These are phyloP conservation scores for Arthrobotrys sinensis DNA, from an alignment of 2,329 filamentous ascomycete species.

Conservation along the genomic window DNA sequence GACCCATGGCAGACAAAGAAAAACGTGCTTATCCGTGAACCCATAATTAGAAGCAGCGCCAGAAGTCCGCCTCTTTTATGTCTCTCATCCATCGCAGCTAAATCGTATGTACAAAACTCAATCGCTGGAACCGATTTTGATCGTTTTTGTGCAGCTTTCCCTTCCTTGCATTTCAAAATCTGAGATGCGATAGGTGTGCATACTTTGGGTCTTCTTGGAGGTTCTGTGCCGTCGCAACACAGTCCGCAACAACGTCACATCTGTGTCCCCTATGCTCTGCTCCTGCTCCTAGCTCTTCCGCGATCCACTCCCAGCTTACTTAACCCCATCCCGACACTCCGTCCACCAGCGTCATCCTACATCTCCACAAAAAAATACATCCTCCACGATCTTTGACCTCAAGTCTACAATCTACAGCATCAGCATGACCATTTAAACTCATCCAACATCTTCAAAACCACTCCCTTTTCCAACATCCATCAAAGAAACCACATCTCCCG, in stretches of 20 bases:
- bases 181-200: too few relatives aligned
- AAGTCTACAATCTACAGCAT: neutral
- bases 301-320: conserved; percentile 9
- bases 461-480: neutral
- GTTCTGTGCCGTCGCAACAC: conserved; percentile 34
- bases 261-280: neutral
- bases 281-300: conserved; percentile 22
- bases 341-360: neutral
- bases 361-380: neutral
- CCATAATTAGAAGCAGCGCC: conserved; percentile 36
- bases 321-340: neutral
- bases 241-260: conserved; percentile 33
- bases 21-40: conserved; percentile 30
- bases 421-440: conserved; percentile 35
- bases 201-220: neutral
- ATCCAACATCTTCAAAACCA: conserved; percentile 6
- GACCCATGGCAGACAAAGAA: conserved; percentile 5
- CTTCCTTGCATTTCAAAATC: neutral
- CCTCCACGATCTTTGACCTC: conserved; percentile 12
- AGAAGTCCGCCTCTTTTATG: neutral
- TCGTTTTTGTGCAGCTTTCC: neutral
- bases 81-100: neutral
- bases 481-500: neutral
- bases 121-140: conserved; percentile 8
- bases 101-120: conserved; percentile 12